Conservation (phyloP, 306 rosid species). For the Mimosa pudica region DNA sequence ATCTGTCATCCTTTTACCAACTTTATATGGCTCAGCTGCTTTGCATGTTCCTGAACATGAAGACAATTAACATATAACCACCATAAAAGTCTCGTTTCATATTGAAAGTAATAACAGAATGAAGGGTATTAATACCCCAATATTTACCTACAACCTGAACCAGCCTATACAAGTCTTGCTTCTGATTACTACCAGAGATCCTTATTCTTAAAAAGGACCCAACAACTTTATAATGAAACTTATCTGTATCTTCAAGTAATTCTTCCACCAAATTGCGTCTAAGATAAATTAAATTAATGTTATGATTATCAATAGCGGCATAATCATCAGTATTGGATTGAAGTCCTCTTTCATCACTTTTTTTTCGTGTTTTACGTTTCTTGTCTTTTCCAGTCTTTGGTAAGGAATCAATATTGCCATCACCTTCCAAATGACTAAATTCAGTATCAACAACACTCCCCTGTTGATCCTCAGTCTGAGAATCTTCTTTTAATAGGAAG, state of each 20-base stretch:
- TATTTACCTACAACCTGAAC: conserved; percentile 93
- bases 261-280: conserved; percentile 93
- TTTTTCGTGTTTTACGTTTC: conserved; percentile 76
- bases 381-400: conserved; percentile 70
- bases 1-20: conserved; percentile 90
- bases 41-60: conserved; percentile 88
- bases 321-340: conserved; percentile 89
- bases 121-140: conserved; percentile 33
- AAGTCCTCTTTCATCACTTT: conserved; percentile 73
- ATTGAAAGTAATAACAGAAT: conserved; percentile 25
- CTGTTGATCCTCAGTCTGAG: conserved; percentile 75
- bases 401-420: conserved; percentile 60
- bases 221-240: conserved; percentile 74
- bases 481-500: conserved; percentile 82
- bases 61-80: conserved; percentile 20
- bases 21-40: conserved; percentile 94
- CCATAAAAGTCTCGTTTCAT: conserved; percentile 20
- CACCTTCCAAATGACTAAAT: conserved; percentile 77
- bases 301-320: conserved; percentile 93
- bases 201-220: conserved; percentile 96
- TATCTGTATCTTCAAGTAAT: conserved; percentile 76
- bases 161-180: conserved; percentile 99
- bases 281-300: conserved; percentile 88
- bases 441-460: conserved; percentile 92
- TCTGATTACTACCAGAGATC: conserved; percentile 94